Percentiles rank a stretch among this genome's conserved stretches.
Conservation (phyloP, 1,139 yeast genomes). For the Taphrina sp. region DNA sequence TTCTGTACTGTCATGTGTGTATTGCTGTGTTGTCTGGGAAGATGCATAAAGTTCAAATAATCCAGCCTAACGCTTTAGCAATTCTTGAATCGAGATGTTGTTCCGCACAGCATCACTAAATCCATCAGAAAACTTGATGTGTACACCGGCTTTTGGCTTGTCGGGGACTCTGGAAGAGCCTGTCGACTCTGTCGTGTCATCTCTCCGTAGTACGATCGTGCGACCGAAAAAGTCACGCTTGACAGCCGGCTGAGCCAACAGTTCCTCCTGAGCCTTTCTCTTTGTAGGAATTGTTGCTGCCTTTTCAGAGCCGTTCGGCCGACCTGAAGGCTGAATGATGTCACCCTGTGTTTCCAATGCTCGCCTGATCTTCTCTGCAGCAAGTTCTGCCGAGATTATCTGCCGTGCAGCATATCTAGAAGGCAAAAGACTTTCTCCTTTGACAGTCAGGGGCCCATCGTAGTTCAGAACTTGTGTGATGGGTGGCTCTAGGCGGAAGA, state of each 20-base stretch:
- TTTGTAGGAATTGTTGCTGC: constrained; percentile 11
- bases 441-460: constrained; percentile 10
- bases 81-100: constrained; percentile 72
- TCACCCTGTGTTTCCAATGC: constrained; percentile 4
- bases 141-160: constrained; percentile 52
- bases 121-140: constrained; percentile 94
- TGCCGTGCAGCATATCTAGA: constrained; percentile 41
- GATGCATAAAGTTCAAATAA: no score
- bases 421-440: constrained; percentile 22
- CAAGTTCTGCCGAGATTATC: constrained; percentile 39
- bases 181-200: neutral
- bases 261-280: constrained; percentile 29
- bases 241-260: constrained; percentile 15
- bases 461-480: constrained; percentile 8
- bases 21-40: no score
- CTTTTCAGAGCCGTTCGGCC: constrained; percentile 4
- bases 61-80: constrained; percentile 21
- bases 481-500: constrained; percentile 43
- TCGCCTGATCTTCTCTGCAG: constrained; percentile 18
- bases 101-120: constrained; percentile 91
- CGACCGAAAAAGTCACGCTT: constrained; percentile 39
- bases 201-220: neutral
- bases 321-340: no score
- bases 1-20: no score
- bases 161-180: neutral